Evolutionary conservation across 1,284 basidiomycete species (phyloP).

Genomic region (Sporisorium exsertum): DNA sequence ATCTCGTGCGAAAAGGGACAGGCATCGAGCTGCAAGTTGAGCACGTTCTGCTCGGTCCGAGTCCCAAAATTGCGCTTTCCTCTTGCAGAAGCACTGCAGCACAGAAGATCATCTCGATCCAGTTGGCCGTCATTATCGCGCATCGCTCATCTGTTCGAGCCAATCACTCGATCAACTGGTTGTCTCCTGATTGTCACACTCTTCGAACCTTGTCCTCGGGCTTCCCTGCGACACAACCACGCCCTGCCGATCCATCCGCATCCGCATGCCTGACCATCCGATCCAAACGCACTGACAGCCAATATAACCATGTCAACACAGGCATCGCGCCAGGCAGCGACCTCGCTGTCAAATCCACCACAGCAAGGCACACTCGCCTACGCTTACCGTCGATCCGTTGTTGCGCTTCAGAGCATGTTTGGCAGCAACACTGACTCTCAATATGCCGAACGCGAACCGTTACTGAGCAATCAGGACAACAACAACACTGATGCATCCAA

Average conservation of each 20-base stretch:
- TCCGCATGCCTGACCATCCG: background rate
- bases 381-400: slow-evolving; percentile 57
- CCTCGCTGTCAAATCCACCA: slow-evolving; percentile 43
- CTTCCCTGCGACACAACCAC: background rate
- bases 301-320: slow-evolving; percentile 30
- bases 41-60: slow-evolving; percentile 18
- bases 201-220: background rate
- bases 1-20: slow-evolving; percentile 15
- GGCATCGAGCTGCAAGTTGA: slow-evolving; percentile 10
- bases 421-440: slow-evolving; percentile 41
- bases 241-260: background rate
- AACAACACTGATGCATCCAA: slow-evolving; percentile 8
- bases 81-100: background rate
- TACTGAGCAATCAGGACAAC: slow-evolving; percentile 29
- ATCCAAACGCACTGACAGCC: background rate
- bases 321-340: slow-evolving; percentile 28
- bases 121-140: too few relatives aligned
- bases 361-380: slow-evolving; percentile 53
- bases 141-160: background rate
- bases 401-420: slow-evolving; percentile 57
- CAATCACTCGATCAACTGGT: background rate
- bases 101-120: too few relatives aligned
- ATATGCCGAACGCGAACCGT: slow-evolving; percentile 55
- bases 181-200: background rate
- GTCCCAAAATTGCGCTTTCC: slow-evolving; percentile 6